phyloP scores from a whole-genome alignment of 1,284 basidiomycete genomes.

The Cutaneotrichosporon spelunceum region DNA sequence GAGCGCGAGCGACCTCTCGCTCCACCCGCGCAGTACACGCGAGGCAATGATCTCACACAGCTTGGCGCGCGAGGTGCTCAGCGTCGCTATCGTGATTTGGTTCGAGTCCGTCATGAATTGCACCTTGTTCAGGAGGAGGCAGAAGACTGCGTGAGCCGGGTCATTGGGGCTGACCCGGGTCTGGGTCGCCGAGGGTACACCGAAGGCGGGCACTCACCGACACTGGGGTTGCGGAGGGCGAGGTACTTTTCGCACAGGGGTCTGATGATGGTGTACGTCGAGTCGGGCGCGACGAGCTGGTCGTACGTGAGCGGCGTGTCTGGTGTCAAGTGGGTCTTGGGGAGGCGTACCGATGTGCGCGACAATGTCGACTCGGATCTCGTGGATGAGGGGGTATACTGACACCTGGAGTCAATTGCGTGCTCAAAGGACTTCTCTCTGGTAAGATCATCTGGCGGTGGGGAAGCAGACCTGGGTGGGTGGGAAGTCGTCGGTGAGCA shows the following conservation, averaged over 20 bases:
- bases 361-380: constrained; percentile 50
- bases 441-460: no score
- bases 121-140: constrained; percentile 80
- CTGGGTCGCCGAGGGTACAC: not conserved
- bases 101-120: constrained; percentile 71
- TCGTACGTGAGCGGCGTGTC: constrained; percentile 74
- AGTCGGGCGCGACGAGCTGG: constrained; percentile 73
- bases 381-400: constrained; percentile 52
- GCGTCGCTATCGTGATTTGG: constrained; percentile 57
- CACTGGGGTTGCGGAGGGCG: constrained; percentile 44
- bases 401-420: constrained; percentile 17
- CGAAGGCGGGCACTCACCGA: constrained; percentile 50
- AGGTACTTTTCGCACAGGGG: constrained; percentile 51
- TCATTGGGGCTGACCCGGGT: not conserved
- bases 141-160: constrained; percentile 61
- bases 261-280: constrained; percentile 75
- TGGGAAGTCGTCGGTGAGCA: no score
- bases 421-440: not conserved
- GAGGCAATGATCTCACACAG: constrained; percentile 88
- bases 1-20: constrained; percentile 70
- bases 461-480: no score
- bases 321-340: constrained; percentile 33
- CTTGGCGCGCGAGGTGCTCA: constrained; percentile 71
- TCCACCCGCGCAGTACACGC: constrained; percentile 72
- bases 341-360: constrained; percentile 47